These are phyloP conservation scores for Podaxis sp. DNA, from an alignment of 768 basidiomycete genomes.

Conservation along the genomic window DNA sequence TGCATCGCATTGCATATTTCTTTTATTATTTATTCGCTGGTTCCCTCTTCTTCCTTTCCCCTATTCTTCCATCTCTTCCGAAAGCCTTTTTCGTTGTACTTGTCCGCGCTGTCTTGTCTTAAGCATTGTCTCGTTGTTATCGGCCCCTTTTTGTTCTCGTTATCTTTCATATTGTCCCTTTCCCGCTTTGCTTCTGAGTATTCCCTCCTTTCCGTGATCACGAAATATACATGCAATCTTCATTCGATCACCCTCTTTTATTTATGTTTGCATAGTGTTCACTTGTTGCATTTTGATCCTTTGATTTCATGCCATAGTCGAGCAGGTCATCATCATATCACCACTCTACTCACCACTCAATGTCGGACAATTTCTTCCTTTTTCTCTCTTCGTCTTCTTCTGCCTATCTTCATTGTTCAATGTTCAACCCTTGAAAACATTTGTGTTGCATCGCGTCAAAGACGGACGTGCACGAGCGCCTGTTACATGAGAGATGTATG, in stretches of 20 bases:
- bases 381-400: not conserved
- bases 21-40: slow-evolving; percentile 5
- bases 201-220: not conserved
- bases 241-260: not conserved
- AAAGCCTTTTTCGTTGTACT: not conserved
- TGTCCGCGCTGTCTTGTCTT: slow-evolving; percentile 10
- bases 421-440: not conserved
- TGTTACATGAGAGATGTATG: not conserved
- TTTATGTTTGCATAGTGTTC: not conserved
- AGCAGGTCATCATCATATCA: not conserved
- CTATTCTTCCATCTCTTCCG: not conserved
- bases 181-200: not conserved
- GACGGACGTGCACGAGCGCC: not conserved
- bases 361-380: not conserved
- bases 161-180: not conserved
- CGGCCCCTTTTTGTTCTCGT: not conserved
- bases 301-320: not conserved
- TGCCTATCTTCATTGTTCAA: not conserved
- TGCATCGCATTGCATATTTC: slow-evolving; percentile 8
- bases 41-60: not conserved
- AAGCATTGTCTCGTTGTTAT: slow-evolving; percentile 9
- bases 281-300: not conserved
- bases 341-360: not conserved
- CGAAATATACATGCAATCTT: not conserved
- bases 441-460: not conserved